Base-by-base conservation (phyloP, 345 rosid genomes). In the Microthlaspi erraticum region DNA sequence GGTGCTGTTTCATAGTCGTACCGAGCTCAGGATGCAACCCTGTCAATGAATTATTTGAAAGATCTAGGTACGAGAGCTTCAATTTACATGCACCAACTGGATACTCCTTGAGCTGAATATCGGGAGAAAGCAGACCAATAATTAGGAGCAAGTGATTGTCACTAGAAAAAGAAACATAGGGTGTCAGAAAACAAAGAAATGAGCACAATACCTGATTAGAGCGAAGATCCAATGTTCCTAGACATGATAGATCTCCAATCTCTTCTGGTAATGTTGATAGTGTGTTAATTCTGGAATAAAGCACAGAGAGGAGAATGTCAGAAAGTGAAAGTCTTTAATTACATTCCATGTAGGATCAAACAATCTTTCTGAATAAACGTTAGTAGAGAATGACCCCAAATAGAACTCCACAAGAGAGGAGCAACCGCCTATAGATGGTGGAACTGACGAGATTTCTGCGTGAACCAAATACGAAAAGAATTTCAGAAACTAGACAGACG, bases 21-120 rank as follows among this genome's bases (percentile, higher is more conserved):
- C 98, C 98, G 42, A 88, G 86, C 79, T 88, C 97, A 29, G 94
- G 82, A 55, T 92, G 91, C 79, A 93, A 83, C 74, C 89, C 98
- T 52, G 80, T 71, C 83, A 93, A 86, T 32, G 98, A 86, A 80
- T 93, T 93, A 79, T 93, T 93, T 56, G 97, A 93, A 59, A 93
- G 89, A 80, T 93, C 98, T 58, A 93, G 84, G 73, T 90, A 84
- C 6, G 85, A 90, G 56, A 90, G 87, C 54, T 56, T 82, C 72
- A 90, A 62, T 66, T 77, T 82, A 82, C 97, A 93, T 63, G 87
- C 97, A 64, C 85, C 98, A 23, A 58, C 88, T 36, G 96, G 92
- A 77, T 83, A 90, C 64, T 86, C 96, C 80, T 87, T 88, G 79
- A 90, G 73, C 98, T 93, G 87, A 10, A 32, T 48, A 67, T 81